Evolutionary conservation across 805 yeast genomes (phyloP).

Genomic region (Pichia manshurica): DNA sequence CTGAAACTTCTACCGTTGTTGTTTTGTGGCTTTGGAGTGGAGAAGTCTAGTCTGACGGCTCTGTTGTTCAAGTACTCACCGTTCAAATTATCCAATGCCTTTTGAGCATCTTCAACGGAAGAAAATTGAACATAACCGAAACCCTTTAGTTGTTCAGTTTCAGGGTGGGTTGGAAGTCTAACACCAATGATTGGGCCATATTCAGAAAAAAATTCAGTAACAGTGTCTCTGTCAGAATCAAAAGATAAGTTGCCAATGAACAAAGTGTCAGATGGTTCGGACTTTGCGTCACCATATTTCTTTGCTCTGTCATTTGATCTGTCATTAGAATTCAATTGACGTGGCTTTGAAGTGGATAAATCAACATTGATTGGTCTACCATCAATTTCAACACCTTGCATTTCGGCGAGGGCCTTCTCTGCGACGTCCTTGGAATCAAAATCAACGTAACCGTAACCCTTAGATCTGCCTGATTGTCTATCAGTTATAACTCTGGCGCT

Average conservation of each 20-base stretch:
- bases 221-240: constrained; percentile 74
- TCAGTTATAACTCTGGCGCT: constrained; percentile 92
- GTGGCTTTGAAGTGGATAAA: constrained; percentile 78
- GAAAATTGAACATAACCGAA: constrained; percentile 95
- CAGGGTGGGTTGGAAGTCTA: constrained; percentile 97
- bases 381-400: constrained; percentile 92
- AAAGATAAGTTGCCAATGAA: constrained; percentile 95
- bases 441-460: constrained; percentile 98
- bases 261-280: constrained; percentile 91
- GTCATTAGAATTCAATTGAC: constrained; percentile 34
- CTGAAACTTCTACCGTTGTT: constrained; percentile 25
- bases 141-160: constrained; percentile 98
- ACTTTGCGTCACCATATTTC: constrained; percentile 83
- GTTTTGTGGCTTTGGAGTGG: constrained; percentile 61
- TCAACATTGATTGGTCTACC: constrained; percentile 96
- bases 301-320: constrained; percentile 73
- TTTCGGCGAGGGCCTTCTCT: constrained; percentile 75
- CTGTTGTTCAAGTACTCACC: constrained; percentile 89
- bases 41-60: constrained; percentile 90
- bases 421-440: constrained; percentile 73
- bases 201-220: constrained; percentile 67
- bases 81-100: constrained; percentile 79
- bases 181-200: constrained; percentile 82
- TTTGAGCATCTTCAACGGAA: constrained; percentile 81
- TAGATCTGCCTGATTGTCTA: constrained; percentile 76